Evolutionary conservation across 306 rosid species (phyloP).

Genomic region (Quercus suber): DNA sequence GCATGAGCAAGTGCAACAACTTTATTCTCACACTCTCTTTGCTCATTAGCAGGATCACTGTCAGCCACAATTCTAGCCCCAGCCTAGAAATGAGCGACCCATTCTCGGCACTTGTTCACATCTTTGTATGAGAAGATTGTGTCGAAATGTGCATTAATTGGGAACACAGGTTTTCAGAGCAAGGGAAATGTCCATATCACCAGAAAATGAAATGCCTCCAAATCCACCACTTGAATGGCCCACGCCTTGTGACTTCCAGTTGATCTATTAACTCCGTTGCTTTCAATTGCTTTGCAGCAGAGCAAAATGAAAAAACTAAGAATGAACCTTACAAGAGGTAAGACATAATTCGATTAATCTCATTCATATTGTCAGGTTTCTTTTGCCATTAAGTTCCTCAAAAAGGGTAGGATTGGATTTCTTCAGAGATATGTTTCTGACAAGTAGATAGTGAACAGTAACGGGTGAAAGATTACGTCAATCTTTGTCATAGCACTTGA

Average conservation of each 20-base stretch:
- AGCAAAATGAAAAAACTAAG: constrained; percentile 4
- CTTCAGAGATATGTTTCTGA: no score
- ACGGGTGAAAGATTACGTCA: no score
- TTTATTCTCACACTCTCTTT: no score
- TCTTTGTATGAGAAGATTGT: constrained; percentile 35
- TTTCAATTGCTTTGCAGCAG: constrained; percentile 56
- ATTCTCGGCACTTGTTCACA: no score
- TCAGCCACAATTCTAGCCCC: no score
- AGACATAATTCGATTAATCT: neutral
- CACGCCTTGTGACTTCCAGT: constrained; percentile 63
- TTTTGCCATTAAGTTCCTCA: no score
- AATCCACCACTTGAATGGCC: constrained; percentile 81
- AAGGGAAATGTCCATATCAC: constrained; percentile 76
- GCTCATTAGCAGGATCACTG: no score
- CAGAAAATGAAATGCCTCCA: constrained; percentile 56
- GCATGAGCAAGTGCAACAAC: no score
- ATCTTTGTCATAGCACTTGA: no score
- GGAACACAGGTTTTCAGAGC: constrained; percentile 74
- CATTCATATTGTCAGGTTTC: neutral
- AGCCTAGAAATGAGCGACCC: no score
- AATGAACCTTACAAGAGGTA: constrained; percentile 2
- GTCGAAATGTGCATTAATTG: constrained; percentile 54
- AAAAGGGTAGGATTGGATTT: no score
- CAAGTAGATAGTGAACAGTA: no score
- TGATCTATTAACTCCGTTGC: constrained; percentile 82